Conservation (phyloP, 805 yeast genomes). For the Schwanniomyces pseudopolymorphus region DNA sequence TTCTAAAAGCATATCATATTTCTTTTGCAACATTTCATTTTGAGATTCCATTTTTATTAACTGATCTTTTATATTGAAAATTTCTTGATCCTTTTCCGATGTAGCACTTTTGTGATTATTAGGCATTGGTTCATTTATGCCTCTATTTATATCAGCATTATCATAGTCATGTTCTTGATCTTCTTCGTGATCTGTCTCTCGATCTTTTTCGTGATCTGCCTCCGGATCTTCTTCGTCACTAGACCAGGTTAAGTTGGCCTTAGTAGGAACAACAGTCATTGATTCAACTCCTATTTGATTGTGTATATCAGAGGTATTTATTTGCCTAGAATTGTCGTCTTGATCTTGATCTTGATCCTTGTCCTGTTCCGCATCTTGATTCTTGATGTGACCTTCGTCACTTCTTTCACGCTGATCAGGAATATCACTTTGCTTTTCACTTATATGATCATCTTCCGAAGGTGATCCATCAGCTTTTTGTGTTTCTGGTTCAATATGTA, state of each 20-base stretch:
- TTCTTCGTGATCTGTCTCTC: slow-evolving; percentile 18
- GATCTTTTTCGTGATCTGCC: slow-evolving; percentile 20
- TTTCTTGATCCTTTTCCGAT: slow-evolving; percentile 47
- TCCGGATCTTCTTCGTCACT: slow-evolving; percentile 68
- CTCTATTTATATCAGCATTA: neutral
- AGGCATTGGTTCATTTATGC: neutral
- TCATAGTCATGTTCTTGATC: slow-evolving; percentile 3
- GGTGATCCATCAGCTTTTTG: neutral
- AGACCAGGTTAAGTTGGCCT: slow-evolving; percentile 84
- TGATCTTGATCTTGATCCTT: slow-evolving; percentile 1
- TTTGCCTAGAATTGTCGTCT: neutral
- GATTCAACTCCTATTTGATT: slow-evolving; percentile 50
- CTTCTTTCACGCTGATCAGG: neutral
- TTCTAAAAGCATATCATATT: slow-evolving; percentile 18
- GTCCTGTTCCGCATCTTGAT: neutral
- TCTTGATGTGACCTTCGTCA: neutral
- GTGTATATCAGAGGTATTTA: slow-evolving; percentile 6
- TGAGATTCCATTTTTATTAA: slow-evolving; percentile 15
- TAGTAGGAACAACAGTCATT: slow-evolving; percentile 77
- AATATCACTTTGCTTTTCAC: neutral
- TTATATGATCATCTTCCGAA: neutral
- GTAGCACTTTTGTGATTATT: slow-evolving; percentile 11
- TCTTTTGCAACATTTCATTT: slow-evolving; percentile 12
- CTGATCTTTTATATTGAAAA: slow-evolving; percentile 25
- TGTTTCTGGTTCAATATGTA: slow-evolving; percentile 33